These are phyloP conservation scores for Physcomitrellopsis africana DNA, from an alignment of 225 moss, liverwort and hornwort species.

Conservation along the genomic window DNA sequence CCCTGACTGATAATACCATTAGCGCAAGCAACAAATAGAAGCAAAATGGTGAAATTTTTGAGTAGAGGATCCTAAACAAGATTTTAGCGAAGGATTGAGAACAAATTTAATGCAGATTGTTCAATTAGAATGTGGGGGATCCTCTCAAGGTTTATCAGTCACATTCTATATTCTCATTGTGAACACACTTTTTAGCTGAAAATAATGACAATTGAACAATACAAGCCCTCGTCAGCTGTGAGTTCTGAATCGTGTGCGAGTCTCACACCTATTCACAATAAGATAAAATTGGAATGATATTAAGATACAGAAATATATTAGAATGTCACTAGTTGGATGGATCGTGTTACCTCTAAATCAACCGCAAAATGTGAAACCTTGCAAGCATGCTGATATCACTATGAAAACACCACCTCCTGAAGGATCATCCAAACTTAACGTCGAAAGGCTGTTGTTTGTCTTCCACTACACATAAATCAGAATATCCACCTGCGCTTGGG, in stretches of 20 bases:
- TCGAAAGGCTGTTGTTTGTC: slow-evolving; percentile 6
- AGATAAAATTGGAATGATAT: too few species aligned
- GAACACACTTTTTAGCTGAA: too few species aligned
- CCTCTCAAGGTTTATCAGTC: too few species aligned
- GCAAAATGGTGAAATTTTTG: too few species aligned
- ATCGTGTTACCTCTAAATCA: slow-evolving; percentile 15
- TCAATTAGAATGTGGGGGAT: too few species aligned
- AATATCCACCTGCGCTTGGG: slow-evolving; percentile 55
- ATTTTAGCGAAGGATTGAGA: too few species aligned
- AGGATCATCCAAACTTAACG: slow-evolving; percentile 6
- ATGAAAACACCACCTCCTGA: neutral
- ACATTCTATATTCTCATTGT: too few species aligned
- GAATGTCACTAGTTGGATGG: neutral
- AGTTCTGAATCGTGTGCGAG: neutral
- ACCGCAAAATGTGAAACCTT: slow-evolving; percentile 21
- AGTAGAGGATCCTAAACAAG: too few species aligned
- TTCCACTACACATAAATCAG: slow-evolving; percentile 10
- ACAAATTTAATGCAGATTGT: too few species aligned
- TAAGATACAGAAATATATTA: neutral
- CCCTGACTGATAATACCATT: too few species aligned
- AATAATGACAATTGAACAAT: too few species aligned
- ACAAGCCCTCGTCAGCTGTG: neutral
- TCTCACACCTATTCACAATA: neutral
- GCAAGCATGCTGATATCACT: neutral
- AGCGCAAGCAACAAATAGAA: too few species aligned